Base-by-base conservation (phyloP, 1,284 basidiomycete species). In the Pisolithus thermaeus region DNA sequence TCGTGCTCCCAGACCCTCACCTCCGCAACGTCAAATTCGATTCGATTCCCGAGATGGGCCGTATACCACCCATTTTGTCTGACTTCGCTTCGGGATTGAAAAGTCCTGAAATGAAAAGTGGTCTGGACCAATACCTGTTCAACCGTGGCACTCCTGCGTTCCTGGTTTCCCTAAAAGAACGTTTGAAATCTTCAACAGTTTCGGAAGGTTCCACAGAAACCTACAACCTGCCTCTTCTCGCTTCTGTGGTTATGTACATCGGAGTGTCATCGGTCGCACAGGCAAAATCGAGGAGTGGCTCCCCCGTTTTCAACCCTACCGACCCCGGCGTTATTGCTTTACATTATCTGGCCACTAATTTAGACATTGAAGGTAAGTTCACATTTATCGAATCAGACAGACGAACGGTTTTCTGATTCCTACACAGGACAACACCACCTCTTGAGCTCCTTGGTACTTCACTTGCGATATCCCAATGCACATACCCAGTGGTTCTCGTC, bases 401-500 rank as follows among this genome's bases (percentile, higher is more conserved):
- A 4, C 20, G 40, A 46, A 11, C 39, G 27, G 53, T 44, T 64
- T 28, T 63, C 49, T 44, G 44, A 49, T 44, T 20, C 43, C 20
- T 43, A 49, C 36, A 1, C 54, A 93, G 92, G 91, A 59, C 91
- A 97, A 80, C 92, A 97, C 73, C 86, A 97, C 68, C 76, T 99
- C 58, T 75, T 97, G 58, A 92, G 87, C 58, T 86, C 93, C 18
- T 87, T 94, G 63, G 87, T 93, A 36, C 83, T 97, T 63, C 96
- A 99, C 70, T 77, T 99, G 55, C 91, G 97, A 62, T 95, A 92
- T 77, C 92, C 93, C 32, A 94, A 93, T 62, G 91, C 92, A n/a
- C 93, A 96, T 73, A 98, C 93, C 48, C 87, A 91, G 68, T 97
- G 93, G 92, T 97, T 95, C 77, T 90, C 88, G 67, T 87, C 83